phyloP scores from a whole-genome alignment of 331 rosid species.

The Acacia concinna region DNA sequence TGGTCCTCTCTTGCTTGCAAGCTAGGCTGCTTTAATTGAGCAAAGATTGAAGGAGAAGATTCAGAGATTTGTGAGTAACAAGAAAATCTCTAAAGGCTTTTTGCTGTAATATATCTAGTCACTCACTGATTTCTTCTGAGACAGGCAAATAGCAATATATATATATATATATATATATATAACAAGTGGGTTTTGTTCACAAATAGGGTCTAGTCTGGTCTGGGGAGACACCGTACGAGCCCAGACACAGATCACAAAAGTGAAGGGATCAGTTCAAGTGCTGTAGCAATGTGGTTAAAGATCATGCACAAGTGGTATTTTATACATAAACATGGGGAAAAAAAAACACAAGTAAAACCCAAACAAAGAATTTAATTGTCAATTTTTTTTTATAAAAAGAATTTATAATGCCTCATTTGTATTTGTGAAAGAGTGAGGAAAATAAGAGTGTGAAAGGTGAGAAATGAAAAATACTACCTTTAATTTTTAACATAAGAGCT shows the following conservation, averaged over 20 bases:
- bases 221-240: not conserved
- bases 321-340: not conserved
- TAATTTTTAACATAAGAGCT: rapidly evolving
- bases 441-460: too few species aligned
- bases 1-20: conserved; percentile 42
- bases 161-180: not conserved
- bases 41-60: conserved; percentile 19
- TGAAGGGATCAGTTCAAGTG: not conserved
- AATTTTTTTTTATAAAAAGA: too few species aligned
- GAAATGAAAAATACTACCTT: too few species aligned
- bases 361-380: too few species aligned
- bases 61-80: not conserved
- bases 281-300: not conserved
- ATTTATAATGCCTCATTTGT: too few species aligned
- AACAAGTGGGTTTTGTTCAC: conserved; percentile 31
- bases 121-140: not conserved
- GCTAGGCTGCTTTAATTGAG: not conserved
- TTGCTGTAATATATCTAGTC: not conserved
- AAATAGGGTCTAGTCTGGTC: conserved; percentile 3
- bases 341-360: too few species aligned
- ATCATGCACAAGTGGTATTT: not conserved
- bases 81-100: not conserved
- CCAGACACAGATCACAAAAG: not conserved
- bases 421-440: too few species aligned
- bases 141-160: conserved; percentile 10